Evolutionary conservation across 2,329 filamentous ascomycete genomes (phyloP).

Genomic region (Hymenoscyphus fructigenus): DNA sequence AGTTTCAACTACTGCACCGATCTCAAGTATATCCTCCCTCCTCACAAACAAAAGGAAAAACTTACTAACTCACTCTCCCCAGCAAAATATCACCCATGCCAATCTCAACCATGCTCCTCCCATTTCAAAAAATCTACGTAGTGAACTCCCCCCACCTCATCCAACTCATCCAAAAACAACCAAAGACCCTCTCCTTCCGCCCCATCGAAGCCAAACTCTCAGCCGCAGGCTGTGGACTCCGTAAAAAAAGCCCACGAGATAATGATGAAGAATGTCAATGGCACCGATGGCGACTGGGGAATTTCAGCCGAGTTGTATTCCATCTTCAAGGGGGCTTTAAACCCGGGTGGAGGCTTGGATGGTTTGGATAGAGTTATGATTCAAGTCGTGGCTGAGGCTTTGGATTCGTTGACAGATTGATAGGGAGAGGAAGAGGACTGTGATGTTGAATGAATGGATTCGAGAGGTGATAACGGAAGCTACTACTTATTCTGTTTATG

Average conservation of each 20-base stretch:
- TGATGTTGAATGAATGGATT: constrained; percentile 31
- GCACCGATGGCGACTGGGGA: background rate
- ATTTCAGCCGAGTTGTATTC: background rate
- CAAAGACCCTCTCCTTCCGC: constrained; percentile 33
- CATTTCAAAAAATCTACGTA: constrained; percentile 44
- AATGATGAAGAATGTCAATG: background rate
- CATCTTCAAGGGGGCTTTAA: background rate
- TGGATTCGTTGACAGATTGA: constrained; percentile 4
- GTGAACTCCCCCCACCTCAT: constrained; percentile 41
- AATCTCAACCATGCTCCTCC: constrained; percentile 44
- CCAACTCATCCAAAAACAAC: constrained; percentile 40
- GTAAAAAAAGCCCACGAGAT: background rate
- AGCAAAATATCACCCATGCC: constrained; percentile 25
- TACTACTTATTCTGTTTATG: constrained; percentile 43
- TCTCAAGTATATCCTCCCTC: background rate
- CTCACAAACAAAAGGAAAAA: background rate
- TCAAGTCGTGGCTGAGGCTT: constrained; percentile 27
- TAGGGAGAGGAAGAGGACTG: constrained; percentile 23
- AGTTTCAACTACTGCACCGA: background rate
- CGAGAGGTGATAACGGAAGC: constrained; percentile 31
- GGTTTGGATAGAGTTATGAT: constrained; percentile 40
- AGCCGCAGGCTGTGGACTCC: background rate
- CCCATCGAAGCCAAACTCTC: background rate
- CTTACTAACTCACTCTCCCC: background rate
- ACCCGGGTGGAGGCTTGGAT: constrained; percentile 29